Evolutionary conservation across 805 yeast genomes (phyloP).

Genomic region (Cyberlindnera samutprakarnensis): DNA sequence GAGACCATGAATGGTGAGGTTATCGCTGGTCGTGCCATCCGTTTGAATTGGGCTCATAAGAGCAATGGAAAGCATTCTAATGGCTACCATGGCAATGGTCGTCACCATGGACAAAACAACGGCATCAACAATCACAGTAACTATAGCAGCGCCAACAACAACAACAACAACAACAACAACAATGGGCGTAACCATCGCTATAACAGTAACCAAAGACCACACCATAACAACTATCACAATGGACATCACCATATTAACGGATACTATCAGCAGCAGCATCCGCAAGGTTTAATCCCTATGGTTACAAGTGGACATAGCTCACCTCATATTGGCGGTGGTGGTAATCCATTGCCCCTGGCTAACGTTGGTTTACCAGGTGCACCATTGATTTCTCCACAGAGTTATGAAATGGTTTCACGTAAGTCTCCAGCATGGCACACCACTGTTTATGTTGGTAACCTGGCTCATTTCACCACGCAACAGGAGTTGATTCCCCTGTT

Average conservation of each 20-base stretch:
- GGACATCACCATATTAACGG: neutral
- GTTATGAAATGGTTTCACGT: constrained; percentile 63
- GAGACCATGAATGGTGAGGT: constrained; percentile 66
- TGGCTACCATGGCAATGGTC: constrained; percentile 6
- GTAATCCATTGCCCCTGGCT: neutral
- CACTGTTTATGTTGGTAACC: constrained; percentile 81
- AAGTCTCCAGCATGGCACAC: constrained; percentile 81
- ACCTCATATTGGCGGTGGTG: neutral
- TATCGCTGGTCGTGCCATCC: constrained; percentile 66
- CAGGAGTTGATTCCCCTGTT: constrained; percentile 65
- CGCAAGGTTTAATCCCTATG: constrained; percentile 1
- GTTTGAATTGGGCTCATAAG: constrained; percentile 87
- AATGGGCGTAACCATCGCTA: constrained; percentile 5
- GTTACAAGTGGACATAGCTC: constrained; percentile 3
- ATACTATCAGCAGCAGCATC: constrained; percentile 2
- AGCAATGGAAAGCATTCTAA: constrained; percentile 5
- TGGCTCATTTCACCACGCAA: constrained; percentile 70
- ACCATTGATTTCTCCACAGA: constrained; percentile 35
- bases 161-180: constrained; percentile 23
- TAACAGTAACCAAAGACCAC: constrained; percentile 4
- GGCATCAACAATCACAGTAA: constrained; percentile 5
- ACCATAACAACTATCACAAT: constrained; percentile 6
- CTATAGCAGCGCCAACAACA: constrained; percentile 15
- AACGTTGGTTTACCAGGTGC: too few species aligned
- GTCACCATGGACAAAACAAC: constrained; percentile 12